Percentiles rank a stretch among this genome's conserved stretches.
Evolutionary conservation across 129 eudicot species (phyloP).

Genomic region (Oenanthe sinensis): DNA sequence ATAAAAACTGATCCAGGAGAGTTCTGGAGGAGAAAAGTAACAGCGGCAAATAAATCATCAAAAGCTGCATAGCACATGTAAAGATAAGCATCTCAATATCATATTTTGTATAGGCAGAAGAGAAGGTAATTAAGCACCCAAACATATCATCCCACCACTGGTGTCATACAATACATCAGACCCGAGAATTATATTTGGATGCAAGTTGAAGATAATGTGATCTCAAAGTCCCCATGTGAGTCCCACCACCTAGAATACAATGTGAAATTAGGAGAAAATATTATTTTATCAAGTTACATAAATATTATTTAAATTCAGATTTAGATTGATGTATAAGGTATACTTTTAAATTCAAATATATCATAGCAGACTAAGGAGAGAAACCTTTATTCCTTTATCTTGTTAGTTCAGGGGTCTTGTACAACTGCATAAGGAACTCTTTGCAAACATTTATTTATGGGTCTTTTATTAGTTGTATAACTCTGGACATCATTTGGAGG

Average conservation of each 20-base stretch:
- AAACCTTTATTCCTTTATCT: neutral
- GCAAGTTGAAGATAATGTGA: conserved; percentile 45
- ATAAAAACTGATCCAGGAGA: conserved; percentile 76
- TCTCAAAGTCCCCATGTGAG: conserved; percentile 97
- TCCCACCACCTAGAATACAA: conserved; percentile 55
- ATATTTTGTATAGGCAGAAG: neutral
- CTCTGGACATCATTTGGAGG: neutral
- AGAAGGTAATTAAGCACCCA: conserved; percentile 11
- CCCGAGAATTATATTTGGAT: conserved; percentile 75
- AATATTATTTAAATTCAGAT: no score
- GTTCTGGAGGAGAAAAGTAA: conserved; percentile 66
- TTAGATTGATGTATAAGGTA: neutral
- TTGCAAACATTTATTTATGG: neutral
- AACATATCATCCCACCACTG: conserved; percentile 38
- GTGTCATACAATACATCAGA: conserved; percentile 94
- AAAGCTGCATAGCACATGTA: conserved; percentile 43
- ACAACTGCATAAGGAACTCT: neutral
- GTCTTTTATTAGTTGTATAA: neutral
- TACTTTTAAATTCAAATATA: neutral
- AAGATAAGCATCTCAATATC: conserved; percentile 9
- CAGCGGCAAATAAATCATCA: conserved; percentile 78
- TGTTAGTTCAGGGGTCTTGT: neutral
- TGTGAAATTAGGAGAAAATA: neutral
- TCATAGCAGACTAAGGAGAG: neutral
- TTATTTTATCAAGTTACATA: neutral